Percentiles rank a stretch among this genome's conserved stretches.
Evolutionary conservation across 305 asterid species (phyloP).

Genomic region (Solanum aculeatissimum): DNA sequence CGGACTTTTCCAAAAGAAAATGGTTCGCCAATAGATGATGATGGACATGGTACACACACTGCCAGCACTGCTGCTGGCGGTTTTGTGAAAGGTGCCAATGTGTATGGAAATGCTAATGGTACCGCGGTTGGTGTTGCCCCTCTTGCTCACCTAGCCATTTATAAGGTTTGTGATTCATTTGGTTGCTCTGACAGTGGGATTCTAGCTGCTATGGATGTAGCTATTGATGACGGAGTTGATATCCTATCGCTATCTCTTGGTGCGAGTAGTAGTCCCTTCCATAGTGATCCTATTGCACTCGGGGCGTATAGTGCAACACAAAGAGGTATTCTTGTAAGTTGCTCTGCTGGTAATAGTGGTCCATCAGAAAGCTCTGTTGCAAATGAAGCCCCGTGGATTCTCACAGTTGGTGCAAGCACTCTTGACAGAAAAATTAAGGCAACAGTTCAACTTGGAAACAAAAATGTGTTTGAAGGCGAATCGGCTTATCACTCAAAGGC

Average conservation of each 20-base stretch:
- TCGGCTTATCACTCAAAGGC: constrained; percentile 28
- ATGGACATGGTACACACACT: constrained; percentile 56
- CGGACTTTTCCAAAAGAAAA: constrained; percentile 5
- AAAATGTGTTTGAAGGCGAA: constrained; percentile 22
- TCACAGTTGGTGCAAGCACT: constrained; percentile 58
- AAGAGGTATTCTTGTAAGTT: constrained; percentile 44
- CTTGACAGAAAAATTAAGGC: constrained; percentile 29
- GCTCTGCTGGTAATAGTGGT: constrained; percentile 23
- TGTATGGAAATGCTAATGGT: constrained; percentile 39
- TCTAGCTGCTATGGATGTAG: constrained; percentile 33
- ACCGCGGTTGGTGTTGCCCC: constrained; percentile 47
- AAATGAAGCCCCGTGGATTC: constrained; percentile 29
- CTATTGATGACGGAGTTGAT: constrained; percentile 53
- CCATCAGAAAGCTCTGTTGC: neutral
- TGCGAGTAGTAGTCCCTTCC: neutral
- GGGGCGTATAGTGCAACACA: constrained; percentile 35
- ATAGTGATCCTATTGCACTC: constrained; percentile 17
- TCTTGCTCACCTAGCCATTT: constrained; percentile 41
- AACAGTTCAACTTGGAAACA: constrained; percentile 38
- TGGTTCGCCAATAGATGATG: constrained; percentile 21
- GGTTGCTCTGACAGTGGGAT: constrained; percentile 3
- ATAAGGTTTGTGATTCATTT: constrained; percentile 15
- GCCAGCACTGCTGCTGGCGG: constrained; percentile 50
- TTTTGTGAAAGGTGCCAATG: constrained; percentile 31
- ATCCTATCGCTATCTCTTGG: constrained; percentile 38